Conservation (phyloP, 495 filamentous ascomycete genomes). For the Bombardia bombarda region DNA sequence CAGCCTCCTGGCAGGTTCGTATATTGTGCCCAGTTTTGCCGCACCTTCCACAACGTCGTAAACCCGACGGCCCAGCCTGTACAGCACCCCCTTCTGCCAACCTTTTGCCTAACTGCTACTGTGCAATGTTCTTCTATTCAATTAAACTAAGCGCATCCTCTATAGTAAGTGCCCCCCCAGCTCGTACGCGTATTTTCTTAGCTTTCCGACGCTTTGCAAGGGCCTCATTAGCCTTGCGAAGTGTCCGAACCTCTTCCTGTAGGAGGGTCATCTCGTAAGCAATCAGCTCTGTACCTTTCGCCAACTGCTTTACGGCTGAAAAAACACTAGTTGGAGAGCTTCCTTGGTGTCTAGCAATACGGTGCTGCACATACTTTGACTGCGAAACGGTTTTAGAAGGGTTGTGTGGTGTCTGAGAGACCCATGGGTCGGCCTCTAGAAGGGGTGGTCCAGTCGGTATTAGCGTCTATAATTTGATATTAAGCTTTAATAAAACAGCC, state of each 20-base stretch:
- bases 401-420: neutral
- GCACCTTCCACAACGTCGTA: too few relatives aligned
- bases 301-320: neutral
- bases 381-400: neutral
- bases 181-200: neutral
- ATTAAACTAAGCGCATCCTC: neutral
- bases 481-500: neutral
- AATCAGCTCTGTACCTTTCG: neutral
- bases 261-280: neutral
- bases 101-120: too few relatives aligned
- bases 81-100: too few relatives aligned
- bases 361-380: neutral
- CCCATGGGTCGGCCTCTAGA: neutral
- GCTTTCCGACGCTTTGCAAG: constrained; percentile 1
- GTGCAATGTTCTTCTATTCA: neutral
- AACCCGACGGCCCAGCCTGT: too few relatives aligned
- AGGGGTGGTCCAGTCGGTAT: neutral
- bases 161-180: constrained; percentile 1
- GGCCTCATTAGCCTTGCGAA: neutral
- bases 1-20: too few relatives aligned
- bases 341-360: neutral
- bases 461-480: constrained; percentile 2
- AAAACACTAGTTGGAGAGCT: constrained; percentile 1
- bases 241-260: neutral
- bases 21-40: too few relatives aligned